phyloP scores from a whole-genome alignment of 257 asterid genomes.

The Solanum arcanum region DNA sequence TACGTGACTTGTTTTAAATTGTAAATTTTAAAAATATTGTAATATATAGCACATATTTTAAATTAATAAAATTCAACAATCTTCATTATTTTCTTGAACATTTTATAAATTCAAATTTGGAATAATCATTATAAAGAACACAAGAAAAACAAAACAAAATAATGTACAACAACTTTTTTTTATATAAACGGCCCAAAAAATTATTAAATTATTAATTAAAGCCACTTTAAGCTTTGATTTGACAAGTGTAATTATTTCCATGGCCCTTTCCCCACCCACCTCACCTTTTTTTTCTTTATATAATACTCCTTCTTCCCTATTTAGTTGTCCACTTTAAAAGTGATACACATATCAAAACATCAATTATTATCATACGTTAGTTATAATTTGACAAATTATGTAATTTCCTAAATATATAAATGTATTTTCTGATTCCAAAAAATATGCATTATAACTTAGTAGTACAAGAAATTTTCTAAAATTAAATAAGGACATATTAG shows the following conservation, averaged over 20 bases:
- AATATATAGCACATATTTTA: background rate
- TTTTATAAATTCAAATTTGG: background rate
- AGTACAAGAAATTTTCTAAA: no score
- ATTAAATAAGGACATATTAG: no score
- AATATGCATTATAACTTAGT: no score
- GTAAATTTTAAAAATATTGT: background rate
- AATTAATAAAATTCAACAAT: background rate
- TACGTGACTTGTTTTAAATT: background rate
- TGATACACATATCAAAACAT: no score
- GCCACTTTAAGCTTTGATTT: background rate
- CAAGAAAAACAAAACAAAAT: background rate
- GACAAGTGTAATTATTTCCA: background rate
- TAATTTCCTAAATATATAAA: accelerated
- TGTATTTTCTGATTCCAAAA: no score
- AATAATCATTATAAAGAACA: background rate
- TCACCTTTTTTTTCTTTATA: background rate
- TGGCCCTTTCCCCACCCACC: background rate
- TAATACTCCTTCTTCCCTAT: no score
- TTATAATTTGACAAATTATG: no score
- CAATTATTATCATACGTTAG: no score
- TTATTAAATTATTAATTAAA: background rate
- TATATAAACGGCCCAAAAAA: background rate
- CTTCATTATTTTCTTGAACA: background rate
- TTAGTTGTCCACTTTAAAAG: no score
- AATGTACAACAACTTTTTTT: background rate